These are phyloP conservation scores for Bretschneidera sinensis DNA, from an alignment of 345 rosid genomes.

Conservation along the genomic window DNA sequence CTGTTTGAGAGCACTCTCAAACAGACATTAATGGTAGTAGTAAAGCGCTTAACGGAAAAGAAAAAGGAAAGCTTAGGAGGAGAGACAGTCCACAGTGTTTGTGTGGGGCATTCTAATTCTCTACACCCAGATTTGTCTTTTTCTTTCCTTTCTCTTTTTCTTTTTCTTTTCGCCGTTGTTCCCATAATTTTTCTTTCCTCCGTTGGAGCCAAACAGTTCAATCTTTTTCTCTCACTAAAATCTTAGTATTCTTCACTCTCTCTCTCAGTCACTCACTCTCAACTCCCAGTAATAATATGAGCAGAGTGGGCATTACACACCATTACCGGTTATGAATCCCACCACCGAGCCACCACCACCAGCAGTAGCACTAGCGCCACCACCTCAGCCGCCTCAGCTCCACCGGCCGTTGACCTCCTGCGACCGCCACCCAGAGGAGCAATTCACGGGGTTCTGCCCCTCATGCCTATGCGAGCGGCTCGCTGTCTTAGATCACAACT, in stretches of 20 bases:
- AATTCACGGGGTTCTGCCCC: slow-evolving; percentile 91
- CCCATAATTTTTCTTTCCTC: slow-evolving; percentile 25
- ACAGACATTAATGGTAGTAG: not conserved
- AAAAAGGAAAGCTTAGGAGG: not conserved
- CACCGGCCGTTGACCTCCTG: slow-evolving; percentile 88
- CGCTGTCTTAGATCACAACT: slow-evolving; percentile 54
- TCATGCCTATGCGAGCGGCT: slow-evolving; percentile 98
- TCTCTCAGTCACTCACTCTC: slow-evolving; percentile 13
- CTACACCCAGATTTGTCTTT: slow-evolving; percentile 19
- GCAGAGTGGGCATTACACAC: slow-evolving; percentile 40
- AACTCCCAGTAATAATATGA: slow-evolving; percentile 43
- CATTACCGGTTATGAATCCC: slow-evolving; percentile 85
- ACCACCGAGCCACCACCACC: slow-evolving; percentile 45
- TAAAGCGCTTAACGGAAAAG: slow-evolving; percentile 6
- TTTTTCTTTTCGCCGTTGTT: slow-evolving; percentile 11
- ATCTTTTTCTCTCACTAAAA: slow-evolving; percentile 10
- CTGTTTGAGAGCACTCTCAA: slow-evolving; percentile 22
- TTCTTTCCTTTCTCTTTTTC: slow-evolving; percentile 11
- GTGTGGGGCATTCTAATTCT: slow-evolving; percentile 23
- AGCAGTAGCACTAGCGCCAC: slow-evolving; percentile 34
- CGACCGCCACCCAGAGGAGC: slow-evolving; percentile 80
- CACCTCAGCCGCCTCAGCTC: slow-evolving; percentile 75
- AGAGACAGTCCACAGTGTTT: not conserved
- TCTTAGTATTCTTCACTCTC: slow-evolving; percentile 6
- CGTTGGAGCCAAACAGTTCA: slow-evolving; percentile 73